phyloP scores from a whole-genome alignment of 371 early-diverging fungal species.

The Aphelidium insulamus region DNA sequence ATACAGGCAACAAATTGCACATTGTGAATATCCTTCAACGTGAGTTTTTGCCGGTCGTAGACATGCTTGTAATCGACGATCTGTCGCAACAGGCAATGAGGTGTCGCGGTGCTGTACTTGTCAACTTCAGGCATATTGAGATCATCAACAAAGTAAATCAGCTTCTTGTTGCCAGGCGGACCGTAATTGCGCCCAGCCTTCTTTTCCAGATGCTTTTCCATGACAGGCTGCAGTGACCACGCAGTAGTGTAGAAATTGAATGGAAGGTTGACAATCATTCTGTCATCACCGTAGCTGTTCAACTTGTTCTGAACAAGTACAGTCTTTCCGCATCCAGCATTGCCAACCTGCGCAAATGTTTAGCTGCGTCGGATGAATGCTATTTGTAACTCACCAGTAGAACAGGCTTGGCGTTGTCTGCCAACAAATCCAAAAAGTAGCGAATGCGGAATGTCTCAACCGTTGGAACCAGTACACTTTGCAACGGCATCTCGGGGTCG shows the following conservation, averaged over 20 bases:
- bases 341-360: no score
- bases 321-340: constrained; percentile 35
- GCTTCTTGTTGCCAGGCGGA: constrained; percentile 30
- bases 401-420: constrained; percentile 31
- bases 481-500: constrained; percentile 26
- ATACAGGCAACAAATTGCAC: constrained; percentile 38
- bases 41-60: constrained; percentile 31
- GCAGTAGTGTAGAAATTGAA: constrained; percentile 40
- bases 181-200: constrained; percentile 40
- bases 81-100: constrained; percentile 29
- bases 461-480: constrained; percentile 26
- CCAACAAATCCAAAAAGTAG: constrained; percentile 26
- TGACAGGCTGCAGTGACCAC: constrained; percentile 23
- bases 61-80: constrained; percentile 32
- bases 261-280: constrained; percentile 29
- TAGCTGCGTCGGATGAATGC: no score
- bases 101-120: constrained; percentile 32
- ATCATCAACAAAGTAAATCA: constrained; percentile 38
- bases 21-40: constrained; percentile 36
- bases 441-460: constrained; percentile 25
- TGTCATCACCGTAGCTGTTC: constrained; percentile 24
- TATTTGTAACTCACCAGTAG: no score
- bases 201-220: constrained; percentile 36
- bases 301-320: constrained; percentile 34
- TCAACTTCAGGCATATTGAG: constrained; percentile 43